Evolutionary conservation across 2,329 filamentous ascomycete species (phyloP).

Genomic region (Aspergillus ochraceoroseus): DNA sequence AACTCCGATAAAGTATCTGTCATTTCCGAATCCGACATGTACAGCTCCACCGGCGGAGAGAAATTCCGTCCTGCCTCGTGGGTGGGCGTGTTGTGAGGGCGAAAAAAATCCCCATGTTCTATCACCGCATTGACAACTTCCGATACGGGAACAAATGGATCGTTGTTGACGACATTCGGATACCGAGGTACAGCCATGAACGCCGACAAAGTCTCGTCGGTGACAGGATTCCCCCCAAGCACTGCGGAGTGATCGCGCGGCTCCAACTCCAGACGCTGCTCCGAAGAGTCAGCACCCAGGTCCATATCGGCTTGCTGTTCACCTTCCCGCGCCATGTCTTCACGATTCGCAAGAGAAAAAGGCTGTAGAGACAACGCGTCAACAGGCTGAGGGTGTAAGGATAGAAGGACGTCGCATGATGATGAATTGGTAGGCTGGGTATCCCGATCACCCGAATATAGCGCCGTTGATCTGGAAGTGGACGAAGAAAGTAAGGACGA

Average conservation of each 20-base stretch:
- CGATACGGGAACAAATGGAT: slow-evolving; percentile 21
- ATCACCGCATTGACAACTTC: slow-evolving; percentile 31
- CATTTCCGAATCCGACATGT: slow-evolving; percentile 26
- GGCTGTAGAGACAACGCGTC: slow-evolving; percentile 10
- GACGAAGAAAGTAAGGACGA: slow-evolving; percentile 7
- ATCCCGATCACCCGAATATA: slow-evolving; percentile 12
- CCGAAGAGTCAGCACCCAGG: not conserved
- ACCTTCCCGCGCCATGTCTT: slow-evolving; percentile 6
- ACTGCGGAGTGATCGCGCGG: too few relatives aligned
- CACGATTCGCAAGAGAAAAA: slow-evolving; percentile 5
- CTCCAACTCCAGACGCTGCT: not conserved
- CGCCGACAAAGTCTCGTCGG: slow-evolving; percentile 24
- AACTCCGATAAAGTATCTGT: slow-evolving; percentile 22
- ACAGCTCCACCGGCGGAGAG: slow-evolving; percentile 19
- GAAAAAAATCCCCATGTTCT: slow-evolving; percentile 10
- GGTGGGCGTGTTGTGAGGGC: not conserved
- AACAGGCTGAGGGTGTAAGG: slow-evolving; percentile 8
- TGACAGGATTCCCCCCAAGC: not conserved
- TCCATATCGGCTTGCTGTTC: slow-evolving; percentile 2
- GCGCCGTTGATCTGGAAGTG: slow-evolving; percentile 1
- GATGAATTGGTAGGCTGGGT: slow-evolving; percentile 10
- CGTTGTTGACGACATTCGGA: slow-evolving; percentile 21
- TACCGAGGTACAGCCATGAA: slow-evolving; percentile 30
- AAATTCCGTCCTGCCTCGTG: slow-evolving; percentile 4
- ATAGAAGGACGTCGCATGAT: slow-evolving; percentile 15